Evolutionary conservation across 768 basidiomycete species (phyloP).

Genomic region (Cyclocybe aegerita): DNA sequence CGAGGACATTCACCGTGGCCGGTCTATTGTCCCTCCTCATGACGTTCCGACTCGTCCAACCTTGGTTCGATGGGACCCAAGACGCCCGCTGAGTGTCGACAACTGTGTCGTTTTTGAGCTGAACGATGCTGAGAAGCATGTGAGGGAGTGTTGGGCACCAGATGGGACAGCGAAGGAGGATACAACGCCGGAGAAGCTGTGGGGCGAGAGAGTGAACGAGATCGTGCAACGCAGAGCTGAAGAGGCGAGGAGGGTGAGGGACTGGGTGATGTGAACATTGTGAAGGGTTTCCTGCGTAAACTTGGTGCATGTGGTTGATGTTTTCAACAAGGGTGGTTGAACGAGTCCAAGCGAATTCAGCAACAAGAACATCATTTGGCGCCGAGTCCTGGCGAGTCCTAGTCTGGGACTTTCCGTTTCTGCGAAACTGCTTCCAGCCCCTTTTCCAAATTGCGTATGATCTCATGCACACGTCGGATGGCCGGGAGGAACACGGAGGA

Average conservation of each 20-base stretch:
- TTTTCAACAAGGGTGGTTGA: too few relatives aligned
- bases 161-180: constrained; percentile 17
- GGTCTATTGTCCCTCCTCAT: constrained; percentile 78
- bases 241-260: constrained; percentile 56
- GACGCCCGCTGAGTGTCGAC: constrained; percentile 59
- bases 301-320: too few relatives aligned
- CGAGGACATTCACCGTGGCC: constrained; percentile 82
- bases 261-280: constrained; percentile 44
- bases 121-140: constrained; percentile 71
- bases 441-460: too few relatives aligned
- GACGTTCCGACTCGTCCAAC: constrained; percentile 70
- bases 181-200: constrained; percentile 53
- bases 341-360: too few relatives aligned
- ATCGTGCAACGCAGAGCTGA: constrained; percentile 56
- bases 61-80: constrained; percentile 80
- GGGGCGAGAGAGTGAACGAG: constrained; percentile 64
- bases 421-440: too few relatives aligned
- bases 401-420: too few relatives aligned
- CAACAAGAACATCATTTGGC: too few relatives aligned
- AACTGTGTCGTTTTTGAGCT: constrained; percentile 87
- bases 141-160: constrained; percentile 38
- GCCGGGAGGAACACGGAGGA: too few relatives aligned
- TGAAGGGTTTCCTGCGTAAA: too few relatives aligned
- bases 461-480: too few relatives aligned
- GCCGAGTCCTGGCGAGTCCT: too few relatives aligned